Percentiles rank a stretch among this genome's conserved stretches.
Conservation (phyloP, 352 stramenopile genomes). For the Pythium utonaiense region DNA sequence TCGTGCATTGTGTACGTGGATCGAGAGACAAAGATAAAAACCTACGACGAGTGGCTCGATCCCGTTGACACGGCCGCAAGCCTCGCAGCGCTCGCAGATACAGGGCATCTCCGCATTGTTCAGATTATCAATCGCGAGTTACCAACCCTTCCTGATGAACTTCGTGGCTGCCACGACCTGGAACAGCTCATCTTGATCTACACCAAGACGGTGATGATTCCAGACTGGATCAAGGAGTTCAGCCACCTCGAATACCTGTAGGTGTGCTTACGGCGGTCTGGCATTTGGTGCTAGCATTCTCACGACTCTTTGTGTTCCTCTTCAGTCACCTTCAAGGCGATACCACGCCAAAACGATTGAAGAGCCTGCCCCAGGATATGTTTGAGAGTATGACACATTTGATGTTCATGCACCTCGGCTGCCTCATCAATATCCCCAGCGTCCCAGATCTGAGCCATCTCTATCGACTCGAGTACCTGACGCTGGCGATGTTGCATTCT, state of each 20-base stretch:
- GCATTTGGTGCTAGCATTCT: no score
- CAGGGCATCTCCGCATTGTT: slow-evolving; percentile 13
- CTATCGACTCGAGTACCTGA: slow-evolving; percentile 3
- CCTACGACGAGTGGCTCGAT: no score
- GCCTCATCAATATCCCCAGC: neutral
- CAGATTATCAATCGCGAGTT: slow-evolving; percentile 23
- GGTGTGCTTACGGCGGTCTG: no score
- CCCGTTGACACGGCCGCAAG: slow-evolving; percentile 1
- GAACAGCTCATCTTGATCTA: slow-evolving; percentile 24
- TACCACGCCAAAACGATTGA: no score
- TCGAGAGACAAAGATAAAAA: neutral
- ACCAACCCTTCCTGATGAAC: slow-evolving; percentile 2
- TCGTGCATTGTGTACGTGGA: slow-evolving; percentile 16
- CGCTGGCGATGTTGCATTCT: slow-evolving; percentile 6
- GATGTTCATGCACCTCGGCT: slow-evolving; percentile 13
- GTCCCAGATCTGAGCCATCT: neutral
- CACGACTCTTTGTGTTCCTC: slow-evolving; percentile 2
- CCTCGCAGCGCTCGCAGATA: slow-evolving; percentile 4
- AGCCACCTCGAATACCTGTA: slow-evolving; percentile 19
- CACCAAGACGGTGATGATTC: slow-evolving; percentile 14
- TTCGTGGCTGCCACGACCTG: neutral
- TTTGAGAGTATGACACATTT: slow-evolving; percentile 22
- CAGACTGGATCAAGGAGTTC: slow-evolving; percentile 19
- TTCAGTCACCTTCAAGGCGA: no score
- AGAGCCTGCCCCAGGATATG: no score